These are phyloP conservation scores for Astrocystis sublimbata DNA, from an alignment of 495 filamentous ascomycete genomes.

Conservation along the genomic window DNA sequence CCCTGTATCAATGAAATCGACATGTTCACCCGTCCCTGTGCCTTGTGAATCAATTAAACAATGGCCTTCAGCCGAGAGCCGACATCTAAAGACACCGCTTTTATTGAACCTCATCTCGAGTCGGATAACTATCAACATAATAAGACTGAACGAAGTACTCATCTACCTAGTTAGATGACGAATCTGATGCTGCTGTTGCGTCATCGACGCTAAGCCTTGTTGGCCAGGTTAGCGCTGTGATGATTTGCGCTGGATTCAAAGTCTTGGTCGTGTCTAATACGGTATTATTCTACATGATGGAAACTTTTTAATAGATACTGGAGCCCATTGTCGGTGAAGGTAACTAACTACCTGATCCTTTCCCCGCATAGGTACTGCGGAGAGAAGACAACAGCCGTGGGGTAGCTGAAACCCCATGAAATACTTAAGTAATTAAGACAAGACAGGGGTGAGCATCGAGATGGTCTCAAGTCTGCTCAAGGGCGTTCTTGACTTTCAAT, in stretches of 20 bases:
- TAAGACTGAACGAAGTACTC: background rate
- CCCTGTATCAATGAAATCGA: no score
- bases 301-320: background rate
- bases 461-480: background rate
- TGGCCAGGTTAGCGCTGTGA: background rate
- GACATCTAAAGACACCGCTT: no score
- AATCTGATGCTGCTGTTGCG: background rate
- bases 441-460: no score
- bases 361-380: no score
- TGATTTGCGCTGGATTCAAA: background rate
- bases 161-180: background rate
- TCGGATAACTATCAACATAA: background rate
- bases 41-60: no score
- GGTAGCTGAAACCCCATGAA: no score
- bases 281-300: background rate
- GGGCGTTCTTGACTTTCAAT: background rate
- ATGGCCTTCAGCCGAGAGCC: no score
- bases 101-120: background rate
- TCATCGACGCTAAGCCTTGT: conserved; percentile 6
- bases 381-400: no score
- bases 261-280: background rate
- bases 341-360: no score
- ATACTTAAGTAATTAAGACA: no score
- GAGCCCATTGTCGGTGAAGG: no score
- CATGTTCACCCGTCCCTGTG: no score